Percentiles rank a stretch among this genome's conserved stretches.
phyloP scores from a whole-genome alignment of 1,284 basidiomycete species.

The Termitomyces sp. region DNA sequence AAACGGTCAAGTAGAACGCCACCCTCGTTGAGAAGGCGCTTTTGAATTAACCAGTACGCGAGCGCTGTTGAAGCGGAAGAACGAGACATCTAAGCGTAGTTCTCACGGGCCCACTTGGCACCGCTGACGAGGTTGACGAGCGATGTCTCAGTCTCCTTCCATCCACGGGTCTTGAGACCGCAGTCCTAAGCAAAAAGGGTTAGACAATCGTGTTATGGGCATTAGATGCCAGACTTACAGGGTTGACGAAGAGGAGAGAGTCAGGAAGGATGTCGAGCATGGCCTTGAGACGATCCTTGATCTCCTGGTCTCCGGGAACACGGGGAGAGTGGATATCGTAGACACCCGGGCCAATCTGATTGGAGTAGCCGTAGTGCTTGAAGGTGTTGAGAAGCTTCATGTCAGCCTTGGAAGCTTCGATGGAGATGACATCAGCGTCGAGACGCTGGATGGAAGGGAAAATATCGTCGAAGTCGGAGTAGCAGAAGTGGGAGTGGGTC shows the following conservation, averaged over 20 bases:
- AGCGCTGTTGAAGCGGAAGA: conserved; percentile 88
- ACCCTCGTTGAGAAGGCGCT: conserved; percentile 16
- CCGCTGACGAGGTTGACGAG: conserved; percentile 86
- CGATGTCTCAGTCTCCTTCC: conserved; percentile 93
- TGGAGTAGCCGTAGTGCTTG: conserved; percentile 94
- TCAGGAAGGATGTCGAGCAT: conserved; percentile 80
- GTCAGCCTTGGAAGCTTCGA: conserved; percentile 97
- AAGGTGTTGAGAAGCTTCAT: conserved; percentile 97
- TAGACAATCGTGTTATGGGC: not conserved
- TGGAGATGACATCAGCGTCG: conserved; percentile 99
- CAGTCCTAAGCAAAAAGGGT: conserved; percentile 49
- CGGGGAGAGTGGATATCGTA: conserved; percentile 99
- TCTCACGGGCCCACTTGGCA: conserved; percentile 85
- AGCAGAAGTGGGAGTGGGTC: conserved; percentile 98
- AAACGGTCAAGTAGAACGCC: conserved; percentile 33
- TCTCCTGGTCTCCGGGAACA: conserved; percentile 92
- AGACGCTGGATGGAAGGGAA: conserved; percentile 97
- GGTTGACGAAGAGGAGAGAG: conserved; percentile 89
- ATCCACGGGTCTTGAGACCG: conserved; percentile 90
- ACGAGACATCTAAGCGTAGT: conserved; percentile 58
- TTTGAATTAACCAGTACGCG: conserved; percentile 36
- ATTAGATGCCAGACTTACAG: conserved; percentile 55
- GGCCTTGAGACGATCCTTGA: conserved; percentile 86
- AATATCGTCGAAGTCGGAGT: conserved; percentile 96
- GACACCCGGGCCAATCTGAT: conserved; percentile 98